phyloP scores from a whole-genome alignment of 2,329 filamentous ascomycete species.

The Apiospora aurea region DNA sequence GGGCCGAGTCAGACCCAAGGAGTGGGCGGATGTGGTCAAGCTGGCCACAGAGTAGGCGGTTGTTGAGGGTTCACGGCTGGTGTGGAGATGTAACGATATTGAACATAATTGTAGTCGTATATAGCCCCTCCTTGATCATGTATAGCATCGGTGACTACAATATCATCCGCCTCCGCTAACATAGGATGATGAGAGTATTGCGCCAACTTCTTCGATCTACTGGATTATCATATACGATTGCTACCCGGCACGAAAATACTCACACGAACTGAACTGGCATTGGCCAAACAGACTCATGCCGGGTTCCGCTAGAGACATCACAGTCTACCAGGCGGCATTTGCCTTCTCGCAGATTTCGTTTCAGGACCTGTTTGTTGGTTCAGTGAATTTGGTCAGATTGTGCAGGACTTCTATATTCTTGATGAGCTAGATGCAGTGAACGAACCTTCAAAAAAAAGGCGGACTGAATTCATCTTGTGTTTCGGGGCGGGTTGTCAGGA shows the following conservation, averaged over 20 bases:
- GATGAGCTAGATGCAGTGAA: neutral
- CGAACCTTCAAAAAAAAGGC: neutral
- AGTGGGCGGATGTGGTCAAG: conserved; percentile 66
- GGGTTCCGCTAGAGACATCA: too few species aligned
- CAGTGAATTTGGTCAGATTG: neutral
- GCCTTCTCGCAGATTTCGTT: neutral
- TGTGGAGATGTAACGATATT: neutral
- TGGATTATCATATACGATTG: neutral
- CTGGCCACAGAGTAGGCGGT: conserved; percentile 36
- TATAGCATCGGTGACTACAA: neutral
- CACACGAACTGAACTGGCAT: too few species aligned
- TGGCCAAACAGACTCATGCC: too few species aligned
- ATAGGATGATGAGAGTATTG: neutral
- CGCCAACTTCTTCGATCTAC: neutral
- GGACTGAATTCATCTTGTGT: neutral
- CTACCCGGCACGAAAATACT: too few species aligned
- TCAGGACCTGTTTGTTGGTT: neutral
- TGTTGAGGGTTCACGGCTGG: neutral
- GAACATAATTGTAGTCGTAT: neutral
- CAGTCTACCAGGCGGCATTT: neutral
- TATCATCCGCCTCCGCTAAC: neutral
- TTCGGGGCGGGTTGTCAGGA: neutral
- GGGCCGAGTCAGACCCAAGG: conserved; percentile 57
- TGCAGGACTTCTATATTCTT: too few species aligned
- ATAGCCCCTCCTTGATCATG: neutral